A percentile compares a stretch with the other conserved stretches of the same genome.
Conservation (phyloP, 148 eudicot species). For the Fagopyrum homotropicum region DNA sequence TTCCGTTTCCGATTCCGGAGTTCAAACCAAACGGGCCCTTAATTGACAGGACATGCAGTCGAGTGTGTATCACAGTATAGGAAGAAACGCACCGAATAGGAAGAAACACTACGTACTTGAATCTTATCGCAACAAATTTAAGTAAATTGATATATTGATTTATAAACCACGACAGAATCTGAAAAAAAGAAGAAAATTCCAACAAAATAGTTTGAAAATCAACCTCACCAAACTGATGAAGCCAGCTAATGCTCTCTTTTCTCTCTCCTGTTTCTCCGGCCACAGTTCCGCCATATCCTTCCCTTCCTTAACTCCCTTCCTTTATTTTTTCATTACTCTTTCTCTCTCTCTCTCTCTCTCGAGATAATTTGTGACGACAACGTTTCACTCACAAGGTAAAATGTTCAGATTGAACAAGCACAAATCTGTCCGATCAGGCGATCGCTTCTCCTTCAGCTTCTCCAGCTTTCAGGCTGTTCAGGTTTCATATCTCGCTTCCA, state of each 20-base stretch:
- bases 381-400: conserved; percentile 4
- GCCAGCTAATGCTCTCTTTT: conserved; percentile 16
- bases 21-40: too few species aligned
- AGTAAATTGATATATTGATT: too few species aligned
- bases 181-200: background rate
- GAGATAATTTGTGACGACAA: background rate
- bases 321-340: background rate
- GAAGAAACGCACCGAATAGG: too few species aligned
- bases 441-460: conserved; percentile 57
- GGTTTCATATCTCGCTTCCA: conserved; percentile 25
- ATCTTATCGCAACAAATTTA: too few species aligned
- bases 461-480: conserved; percentile 65
- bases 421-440: conserved; percentile 30
- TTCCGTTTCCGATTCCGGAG: too few species aligned
- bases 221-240: conserved; percentile 5
- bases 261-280: background rate
- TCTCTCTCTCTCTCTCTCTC: background rate
- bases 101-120: too few species aligned
- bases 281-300: conserved; percentile 4
- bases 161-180: background rate
- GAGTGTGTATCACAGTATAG: too few species aligned
- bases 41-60: too few species aligned
- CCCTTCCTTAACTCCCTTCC: background rate
- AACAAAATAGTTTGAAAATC: background rate
- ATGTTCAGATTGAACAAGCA: conserved; percentile 69